Percentiles rank a stretch among this genome's conserved stretches.
These are phyloP conservation scores for Vigna mungo DNA, from an alignment of 306 rosid genomes.

Conservation along the genomic window DNA sequence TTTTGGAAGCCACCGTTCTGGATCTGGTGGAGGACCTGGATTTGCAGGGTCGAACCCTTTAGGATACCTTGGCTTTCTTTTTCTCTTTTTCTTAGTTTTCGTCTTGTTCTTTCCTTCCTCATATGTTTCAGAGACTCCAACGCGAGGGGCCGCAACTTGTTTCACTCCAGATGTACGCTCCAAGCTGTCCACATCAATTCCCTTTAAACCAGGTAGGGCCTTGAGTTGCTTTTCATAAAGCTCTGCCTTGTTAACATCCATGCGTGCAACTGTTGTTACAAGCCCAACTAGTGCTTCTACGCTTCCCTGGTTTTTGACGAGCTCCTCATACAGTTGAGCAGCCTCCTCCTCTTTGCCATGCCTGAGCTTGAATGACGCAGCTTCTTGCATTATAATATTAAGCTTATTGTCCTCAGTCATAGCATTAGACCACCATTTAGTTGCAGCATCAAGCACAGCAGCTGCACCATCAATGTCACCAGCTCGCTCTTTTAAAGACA, in stretches of 20 bases:
- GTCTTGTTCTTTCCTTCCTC: constrained; percentile 83
- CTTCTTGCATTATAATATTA: constrained; percentile 79
- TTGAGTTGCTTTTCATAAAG: constrained; percentile 82
- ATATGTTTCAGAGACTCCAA: constrained; percentile 56
- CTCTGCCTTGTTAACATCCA: constrained; percentile 90
- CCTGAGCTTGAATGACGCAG: constrained; percentile 87
- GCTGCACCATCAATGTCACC: constrained; percentile 91
- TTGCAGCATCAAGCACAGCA: constrained; percentile 84
- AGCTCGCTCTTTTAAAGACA: constrained; percentile 85
- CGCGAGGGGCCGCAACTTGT: constrained; percentile 62
- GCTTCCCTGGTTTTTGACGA: constrained; percentile 84
- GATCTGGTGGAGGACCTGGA: constrained; percentile 98
- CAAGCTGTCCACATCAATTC: constrained; percentile 81
- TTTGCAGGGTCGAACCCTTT: constrained; percentile 95
- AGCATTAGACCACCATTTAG: constrained; percentile 94
- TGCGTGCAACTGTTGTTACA: constrained; percentile 77
- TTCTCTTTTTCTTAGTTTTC: constrained; percentile 90
- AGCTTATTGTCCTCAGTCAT: constrained; percentile 90
- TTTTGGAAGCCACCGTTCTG: constrained; percentile 99
- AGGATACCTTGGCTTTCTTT: constrained; percentile 97
- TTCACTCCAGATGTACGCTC: constrained; percentile 90
- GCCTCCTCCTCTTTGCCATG: constrained; percentile 91
- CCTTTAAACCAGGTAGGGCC: constrained; percentile 81
- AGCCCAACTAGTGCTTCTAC: constrained; percentile 89
- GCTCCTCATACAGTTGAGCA: constrained; percentile 79